Evolutionary conservation across 352 stramenopile genomes (phyloP), one percentile per base, ranked within the genome.

Genomic region (Globisporangium nagaii): DNA sequence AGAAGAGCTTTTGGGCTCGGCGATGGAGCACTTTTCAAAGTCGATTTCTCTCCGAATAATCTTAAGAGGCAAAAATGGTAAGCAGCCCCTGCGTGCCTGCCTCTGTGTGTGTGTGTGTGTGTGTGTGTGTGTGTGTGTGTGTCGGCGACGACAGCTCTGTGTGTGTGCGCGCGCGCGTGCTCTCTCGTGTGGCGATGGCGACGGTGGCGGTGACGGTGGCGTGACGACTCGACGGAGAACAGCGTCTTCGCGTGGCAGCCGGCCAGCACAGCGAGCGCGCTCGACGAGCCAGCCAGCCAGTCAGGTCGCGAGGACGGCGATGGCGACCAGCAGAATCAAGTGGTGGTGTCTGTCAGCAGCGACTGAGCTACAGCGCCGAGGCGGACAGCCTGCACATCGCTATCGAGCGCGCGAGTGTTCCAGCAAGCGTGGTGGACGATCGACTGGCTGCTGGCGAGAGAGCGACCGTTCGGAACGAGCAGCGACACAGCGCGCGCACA

Each of bases 11-110:
- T 48, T 37, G 30, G 36, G 49, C 36, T 58, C 46, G 27, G 32
- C 34, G 22, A 37, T 53, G 39, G 28, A 65, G 70, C 71, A 81
- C 71, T 84, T 81, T 73, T 79, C 71, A 84, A 84, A 84, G 73
- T 84, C 73, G 73, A 81, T 81, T 84, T 84, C 71, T 84, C 73
- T 84, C 69, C 70, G 58, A 60, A 76, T 73, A 76, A 80, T 81
- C 69, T 75, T 66, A 73, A 71, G 58, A 76, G 62, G 56, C 65
- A 80, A 84, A 78, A 80, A 88, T 88, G 77, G 77, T 88, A 64
- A 71, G 77, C 54, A 25, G 44, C 39, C 37, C 34, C 7, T 50
- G 8, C 17, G 3, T 12, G 34, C 12, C 44, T 31, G 34, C 43
- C n/a, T 35, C 32, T 36, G n/a, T 43, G n/a, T 43, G n/a, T 25